A percentile compares a stretch with the other conserved stretches of the same genome.
Evolutionary conservation across 1,139 yeast species (phyloP).

Genomic region (Lodderomyces parapsilosis): DNA sequence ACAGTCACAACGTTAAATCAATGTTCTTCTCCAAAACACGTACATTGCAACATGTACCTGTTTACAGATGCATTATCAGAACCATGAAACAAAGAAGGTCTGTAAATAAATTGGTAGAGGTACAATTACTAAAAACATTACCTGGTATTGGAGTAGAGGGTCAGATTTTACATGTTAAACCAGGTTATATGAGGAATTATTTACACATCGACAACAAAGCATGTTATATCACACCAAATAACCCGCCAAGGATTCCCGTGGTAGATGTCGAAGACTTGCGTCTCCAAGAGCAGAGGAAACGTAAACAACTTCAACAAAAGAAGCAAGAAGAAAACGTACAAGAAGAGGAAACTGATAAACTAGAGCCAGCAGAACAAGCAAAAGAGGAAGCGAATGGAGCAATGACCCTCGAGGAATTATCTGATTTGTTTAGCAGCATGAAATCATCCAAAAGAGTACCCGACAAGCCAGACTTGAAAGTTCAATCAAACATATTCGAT

Average conservation of each 20-base stretch:
- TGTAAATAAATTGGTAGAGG: conserved; percentile 31
- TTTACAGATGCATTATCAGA: conserved; percentile 4
- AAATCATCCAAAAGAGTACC: conserved; percentile 10
- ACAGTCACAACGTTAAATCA: not conserved
- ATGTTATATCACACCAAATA: conserved; percentile 54
- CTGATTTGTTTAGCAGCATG: conserved; percentile 34
- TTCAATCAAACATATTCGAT: conserved; percentile 5
- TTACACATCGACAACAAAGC: conserved; percentile 75
- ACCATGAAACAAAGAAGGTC: conserved; percentile 24
- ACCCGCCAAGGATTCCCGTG: conserved; percentile 62
- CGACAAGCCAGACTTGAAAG: conserved; percentile 4
- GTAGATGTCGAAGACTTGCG: conserved; percentile 29
- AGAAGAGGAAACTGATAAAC: conserved; percentile 9
- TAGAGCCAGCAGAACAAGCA: conserved; percentile 12
- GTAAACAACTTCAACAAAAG: not conserved
- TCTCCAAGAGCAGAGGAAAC: conserved; percentile 4
- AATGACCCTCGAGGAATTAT: conserved; percentile 42
- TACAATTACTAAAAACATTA: conserved; percentile 71
- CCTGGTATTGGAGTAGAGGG: conserved; percentile 64
- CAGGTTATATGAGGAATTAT: conserved; percentile 80
- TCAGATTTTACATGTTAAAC: conserved; percentile 72
- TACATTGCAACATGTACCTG: conserved; percentile 18
- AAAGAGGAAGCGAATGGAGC: conserved; percentile 18
- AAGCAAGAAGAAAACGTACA: not conserved
- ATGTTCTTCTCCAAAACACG: conserved; percentile 2